Evolutionary conservation across 805 yeast species (phyloP).

Genomic region (Nakazawaea peltata): DNA sequence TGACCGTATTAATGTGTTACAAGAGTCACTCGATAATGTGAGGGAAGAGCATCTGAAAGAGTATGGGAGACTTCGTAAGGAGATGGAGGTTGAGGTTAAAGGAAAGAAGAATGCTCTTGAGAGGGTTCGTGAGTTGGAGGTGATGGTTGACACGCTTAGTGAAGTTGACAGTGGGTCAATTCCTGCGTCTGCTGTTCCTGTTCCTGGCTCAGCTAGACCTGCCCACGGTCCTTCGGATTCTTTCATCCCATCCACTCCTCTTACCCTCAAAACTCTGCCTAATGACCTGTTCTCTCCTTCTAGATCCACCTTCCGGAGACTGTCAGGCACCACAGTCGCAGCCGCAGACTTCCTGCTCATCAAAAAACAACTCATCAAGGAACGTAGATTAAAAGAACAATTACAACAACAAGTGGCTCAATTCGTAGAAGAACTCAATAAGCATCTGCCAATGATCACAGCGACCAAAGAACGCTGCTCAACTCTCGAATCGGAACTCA

Average conservation of each 20-base stretch:
- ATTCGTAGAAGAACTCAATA: constrained; percentile 69
- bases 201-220: constrained; percentile 9
- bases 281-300: constrained; percentile 38
- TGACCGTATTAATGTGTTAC: constrained; percentile 45
- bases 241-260: constrained; percentile 26
- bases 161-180: not conserved
- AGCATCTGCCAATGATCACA: constrained; percentile 66
- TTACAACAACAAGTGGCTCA: constrained; percentile 64
- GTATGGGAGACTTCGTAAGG: constrained; percentile 25
- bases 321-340: constrained; percentile 53
- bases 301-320: no score
- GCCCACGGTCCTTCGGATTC: not conserved
- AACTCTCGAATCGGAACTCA: constrained; percentile 46
- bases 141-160: constrained; percentile 34
- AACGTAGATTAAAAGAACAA: constrained; percentile 61
- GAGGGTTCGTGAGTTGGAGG: constrained; percentile 34
- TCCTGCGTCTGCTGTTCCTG: constrained; percentile 9
- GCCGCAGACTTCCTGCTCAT: constrained; percentile 57
- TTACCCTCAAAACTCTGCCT: constrained; percentile 29
- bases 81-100: constrained; percentile 26
- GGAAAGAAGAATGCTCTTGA: constrained; percentile 27
- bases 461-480: constrained; percentile 56
- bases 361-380: constrained; percentile 59
- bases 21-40: constrained; percentile 33
- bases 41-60: constrained; percentile 29